Evolutionary conservation across 257 asterid genomes (phyloP), one percentile per base, ranked within the genome.

Genomic region (Plantago major): DNA sequence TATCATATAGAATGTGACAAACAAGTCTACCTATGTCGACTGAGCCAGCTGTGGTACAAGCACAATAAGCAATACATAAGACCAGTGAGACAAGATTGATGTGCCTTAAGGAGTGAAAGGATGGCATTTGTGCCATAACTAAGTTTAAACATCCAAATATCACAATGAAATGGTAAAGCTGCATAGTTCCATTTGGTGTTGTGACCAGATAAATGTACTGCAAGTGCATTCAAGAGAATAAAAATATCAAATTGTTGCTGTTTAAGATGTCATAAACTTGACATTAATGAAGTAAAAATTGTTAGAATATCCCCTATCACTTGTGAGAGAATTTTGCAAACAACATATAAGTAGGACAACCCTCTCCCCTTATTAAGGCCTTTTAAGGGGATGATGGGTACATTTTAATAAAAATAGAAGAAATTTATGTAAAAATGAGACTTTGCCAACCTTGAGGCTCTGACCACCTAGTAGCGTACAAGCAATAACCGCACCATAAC

Each of bases 41-140:
- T 11, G 95, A 71, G 19, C 83, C 91, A 0, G 71, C 82, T 0
- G 87, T 76, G 15, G 91, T 75, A 50, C 70, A 81, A 54, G 84
- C 78, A 63, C 85, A 72, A 57, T 81, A 86, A 68, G 77, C 73
- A 63, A 86, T 71, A 60, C 95, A 83, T 13, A 83, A 59, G 45
- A 79, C 1, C 4, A 86, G 58, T 49, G 95, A 86, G 12, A 78
- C 74, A 42, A 86, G 83, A 42, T 79, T 86, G 77, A 86, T 81
- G 65, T 86, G 88, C 80, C 95, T 79, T 5, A 83, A 71, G 15
- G 95, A 86, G 63, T 86, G 95, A 50, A 86, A 86, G 37, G 95
- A 86, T 59, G 95, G 95, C 78, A 86, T 77, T 75, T 86, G 95
- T n/a, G 79, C 91, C 82, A 86, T 73, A 6, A 79, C 68, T n/a